Evolutionary conservation across 1,284 basidiomycete species (phyloP).

Genomic region (Lentinula novae-zelandiae): DNA sequence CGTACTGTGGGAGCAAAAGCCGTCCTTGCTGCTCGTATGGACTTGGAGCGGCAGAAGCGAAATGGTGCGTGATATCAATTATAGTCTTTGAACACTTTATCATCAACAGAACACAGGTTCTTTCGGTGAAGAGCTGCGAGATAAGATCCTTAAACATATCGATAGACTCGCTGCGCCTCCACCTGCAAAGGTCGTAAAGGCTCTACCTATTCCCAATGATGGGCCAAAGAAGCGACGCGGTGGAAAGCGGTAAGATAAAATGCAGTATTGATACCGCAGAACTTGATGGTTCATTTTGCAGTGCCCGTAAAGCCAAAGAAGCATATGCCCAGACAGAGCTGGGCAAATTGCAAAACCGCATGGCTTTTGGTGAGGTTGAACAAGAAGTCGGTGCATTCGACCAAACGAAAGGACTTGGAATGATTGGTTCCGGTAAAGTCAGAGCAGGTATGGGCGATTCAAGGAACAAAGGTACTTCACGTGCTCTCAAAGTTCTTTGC

Average conservation of each 20-base stretch:
- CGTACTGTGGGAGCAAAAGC: slow-evolving; percentile 92
- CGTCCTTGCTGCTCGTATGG: slow-evolving; percentile 89
- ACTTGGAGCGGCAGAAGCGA: slow-evolving; percentile 74
- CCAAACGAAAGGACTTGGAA: slow-evolving; percentile 94
- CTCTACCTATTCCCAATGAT: slow-evolving; percentile 94
- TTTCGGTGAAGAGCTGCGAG: slow-evolving; percentile 79
- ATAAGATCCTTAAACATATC: slow-evolving; percentile 88
- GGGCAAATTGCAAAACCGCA: slow-evolving; percentile 94
- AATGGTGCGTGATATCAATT: slow-evolving; percentile 52
- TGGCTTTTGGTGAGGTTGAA: slow-evolving; percentile 95
- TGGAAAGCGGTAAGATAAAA: slow-evolving; percentile 74
- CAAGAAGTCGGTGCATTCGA: slow-evolving; percentile 96
- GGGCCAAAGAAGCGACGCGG: slow-evolving; percentile 94
- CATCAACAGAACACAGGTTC: slow-evolving; percentile 40
- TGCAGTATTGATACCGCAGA: background rate
- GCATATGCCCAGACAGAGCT: slow-evolving; percentile 96
- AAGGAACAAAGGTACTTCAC: slow-evolving; percentile 75
- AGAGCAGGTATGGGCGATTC: slow-evolving; percentile 83
- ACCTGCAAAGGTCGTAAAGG: slow-evolving; percentile 91
- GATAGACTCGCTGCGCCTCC: slow-evolving; percentile 93
- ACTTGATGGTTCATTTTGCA: slow-evolving; percentile 27
- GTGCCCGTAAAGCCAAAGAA: slow-evolving; percentile 96
- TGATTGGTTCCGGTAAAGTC: slow-evolving; percentile 93
- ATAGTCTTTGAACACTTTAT: background rate
- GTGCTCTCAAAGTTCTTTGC: background rate